phyloP scores from a whole-genome alignment of 345 rosid genomes.

The Turnera subulata region DNA sequence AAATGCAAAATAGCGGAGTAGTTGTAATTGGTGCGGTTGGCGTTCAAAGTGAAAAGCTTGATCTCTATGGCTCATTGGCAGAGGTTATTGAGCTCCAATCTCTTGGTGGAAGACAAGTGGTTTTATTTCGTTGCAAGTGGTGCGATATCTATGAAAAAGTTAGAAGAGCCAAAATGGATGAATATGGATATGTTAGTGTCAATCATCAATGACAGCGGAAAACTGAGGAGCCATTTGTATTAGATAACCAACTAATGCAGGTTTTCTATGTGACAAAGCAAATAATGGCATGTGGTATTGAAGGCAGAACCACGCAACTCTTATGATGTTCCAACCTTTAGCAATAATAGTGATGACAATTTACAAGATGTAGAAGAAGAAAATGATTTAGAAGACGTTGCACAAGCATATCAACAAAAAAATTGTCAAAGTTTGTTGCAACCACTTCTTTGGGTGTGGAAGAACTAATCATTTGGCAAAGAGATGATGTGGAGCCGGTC shows the following conservation, averaged over 20 bases:
- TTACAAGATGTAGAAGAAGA: no score
- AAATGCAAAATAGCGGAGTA: slow-evolving; percentile 3
- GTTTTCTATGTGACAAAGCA: neutral
- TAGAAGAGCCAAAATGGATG: neutral
- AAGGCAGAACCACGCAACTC: no score
- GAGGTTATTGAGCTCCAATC: slow-evolving; percentile 5
- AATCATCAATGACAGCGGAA: neutral
- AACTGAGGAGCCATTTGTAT: slow-evolving; percentile 2
- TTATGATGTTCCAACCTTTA: no score
- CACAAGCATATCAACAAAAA: no score
- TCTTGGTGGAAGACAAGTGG: slow-evolving; percentile 2
- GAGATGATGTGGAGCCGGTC: no score
- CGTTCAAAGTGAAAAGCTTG: no score
- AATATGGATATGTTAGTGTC: neutral
- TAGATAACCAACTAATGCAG: slow-evolving; percentile 1
- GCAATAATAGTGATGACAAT: no score
- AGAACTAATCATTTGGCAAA: no score
- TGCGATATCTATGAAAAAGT: neutral
- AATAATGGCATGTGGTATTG: no score
- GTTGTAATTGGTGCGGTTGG: neutral
- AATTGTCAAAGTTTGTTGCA: no score
- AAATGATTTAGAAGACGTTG: no score
- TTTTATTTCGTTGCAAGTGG: slow-evolving; percentile 9
- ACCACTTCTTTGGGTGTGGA: no score
- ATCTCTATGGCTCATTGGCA: slow-evolving; percentile 8